These are phyloP conservation scores for Populus hybrid DNA, from an alignment of 441 rosid genomes.

Conservation along the genomic window DNA sequence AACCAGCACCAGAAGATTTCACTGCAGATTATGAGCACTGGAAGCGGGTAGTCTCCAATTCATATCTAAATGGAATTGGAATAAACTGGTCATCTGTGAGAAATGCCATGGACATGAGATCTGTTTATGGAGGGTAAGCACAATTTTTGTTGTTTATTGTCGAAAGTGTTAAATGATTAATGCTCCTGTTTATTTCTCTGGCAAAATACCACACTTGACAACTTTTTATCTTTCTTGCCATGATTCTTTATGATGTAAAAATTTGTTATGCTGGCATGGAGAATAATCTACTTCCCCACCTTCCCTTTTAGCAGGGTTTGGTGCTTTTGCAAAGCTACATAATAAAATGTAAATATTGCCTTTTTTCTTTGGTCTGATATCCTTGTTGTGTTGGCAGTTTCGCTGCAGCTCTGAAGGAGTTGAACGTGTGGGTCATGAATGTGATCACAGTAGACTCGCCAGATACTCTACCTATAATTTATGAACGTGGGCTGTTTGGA, in stretches of 20 bases:
- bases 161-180: background rate
- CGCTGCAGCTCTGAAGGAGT: constrained; percentile 80
- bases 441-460: constrained; percentile 80
- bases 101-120: constrained; percentile 96
- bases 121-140: constrained; percentile 92
- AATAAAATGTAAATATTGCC: background rate
- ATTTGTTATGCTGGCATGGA: background rate
- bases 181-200: background rate
- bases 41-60: constrained; percentile 80
- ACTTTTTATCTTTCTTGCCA: background rate
- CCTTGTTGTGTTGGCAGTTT: constrained; percentile 49
- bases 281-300: too few species aligned
- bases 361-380: constrained; percentile 18
- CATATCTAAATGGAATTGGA: constrained; percentile 76
- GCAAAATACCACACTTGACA: background rate
- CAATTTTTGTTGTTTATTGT: background rate
- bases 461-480: constrained; percentile 85
- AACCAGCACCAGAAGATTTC: constrained; percentile 89
- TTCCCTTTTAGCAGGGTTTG: background rate
- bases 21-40: constrained; percentile 70
- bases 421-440: constrained; percentile 94
- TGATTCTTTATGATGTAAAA: too few species aligned
- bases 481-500: constrained; percentile 90
- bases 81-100: constrained; percentile 81
- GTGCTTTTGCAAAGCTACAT: background rate